Evolutionary conservation across 495 filamentous ascomycete species (phyloP), one percentile per base, ranked within the genome.

Genomic region (Hyaloscypha hepaticicola): DNA sequence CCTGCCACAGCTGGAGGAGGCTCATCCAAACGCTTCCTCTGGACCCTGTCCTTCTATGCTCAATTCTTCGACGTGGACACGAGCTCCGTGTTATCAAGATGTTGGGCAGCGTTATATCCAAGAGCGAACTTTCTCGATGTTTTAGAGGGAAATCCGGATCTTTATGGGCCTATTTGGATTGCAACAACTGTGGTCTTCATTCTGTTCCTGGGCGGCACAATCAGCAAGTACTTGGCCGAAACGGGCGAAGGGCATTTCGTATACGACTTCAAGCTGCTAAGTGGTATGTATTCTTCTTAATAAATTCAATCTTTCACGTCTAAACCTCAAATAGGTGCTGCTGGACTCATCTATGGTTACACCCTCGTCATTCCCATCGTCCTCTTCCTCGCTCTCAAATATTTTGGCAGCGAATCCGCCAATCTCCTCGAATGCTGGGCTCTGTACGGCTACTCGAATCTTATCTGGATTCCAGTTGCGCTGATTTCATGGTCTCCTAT

Each of bases 51-150:
- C 62, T 99, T 96, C 82, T 99, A 99, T 80, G 87, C 93, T 60
- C 96, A 94, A 79, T 97, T 90, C 82, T 99, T 99, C 77, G 95
- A 98, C 70, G 93, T 99, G 61, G 93, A 98, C 76, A 98, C 95
- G 45, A 88, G 85, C 67, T 87, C 91, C 60, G 92, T 99, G 29
- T 78, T 96, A 52, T 79, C 84, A 69, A 89, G 95, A 63, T 97
- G 94, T 73, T 82, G 86, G 72, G 89, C 92, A 0, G 87, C 93
- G 25, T 77, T 98, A 27, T 96, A 89, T 77, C 95, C 96, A 31
- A 86, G 91, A 57, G 87, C 87, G 55, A 97, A 96, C 79, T 99
- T 99, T 77, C 86, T 99, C 63, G 95, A 99, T 71, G 90, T 97
- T 34, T 82, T 97, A 6, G 95, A 97, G 70, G 95, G 93, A n/a